Evolutionary conservation across 179 eudicot genomes (phyloP).

Genomic region (Silene noctiflora): DNA sequence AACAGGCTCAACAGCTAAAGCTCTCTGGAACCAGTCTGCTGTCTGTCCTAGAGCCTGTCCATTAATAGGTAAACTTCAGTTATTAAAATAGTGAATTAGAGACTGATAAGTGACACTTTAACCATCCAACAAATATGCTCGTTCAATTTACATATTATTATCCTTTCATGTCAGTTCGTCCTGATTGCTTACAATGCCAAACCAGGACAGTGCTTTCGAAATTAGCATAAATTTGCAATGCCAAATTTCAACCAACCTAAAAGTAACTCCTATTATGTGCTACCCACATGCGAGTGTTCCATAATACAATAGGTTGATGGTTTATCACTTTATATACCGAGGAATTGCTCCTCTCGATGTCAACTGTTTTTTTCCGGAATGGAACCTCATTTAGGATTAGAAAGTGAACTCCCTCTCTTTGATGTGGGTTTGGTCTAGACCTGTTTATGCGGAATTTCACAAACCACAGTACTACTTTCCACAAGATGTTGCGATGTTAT

Average conservation of each 20-base stretch:
- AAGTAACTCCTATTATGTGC: background rate
- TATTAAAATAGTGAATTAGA: background rate
- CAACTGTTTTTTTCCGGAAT: background rate
- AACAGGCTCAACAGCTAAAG: constrained; percentile 91
- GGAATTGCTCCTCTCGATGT: background rate
- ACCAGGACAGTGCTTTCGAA: background rate
- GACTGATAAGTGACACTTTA: background rate
- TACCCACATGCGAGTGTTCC: background rate
- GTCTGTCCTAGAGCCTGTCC: constrained; percentile 90
- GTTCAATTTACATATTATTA: background rate
- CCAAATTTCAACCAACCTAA: background rate
- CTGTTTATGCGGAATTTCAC: background rate
- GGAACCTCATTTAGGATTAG: background rate
- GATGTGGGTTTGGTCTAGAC: background rate
- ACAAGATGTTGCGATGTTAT: background rate
- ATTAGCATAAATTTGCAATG: background rate
- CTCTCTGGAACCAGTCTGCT: constrained; percentile 87
- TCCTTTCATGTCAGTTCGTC: background rate
- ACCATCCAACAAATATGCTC: background rate
- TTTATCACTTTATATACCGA: constrained; percentile 6
- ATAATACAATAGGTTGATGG: background rate
- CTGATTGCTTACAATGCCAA: constrained; percentile 1
- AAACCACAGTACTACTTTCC: background rate
- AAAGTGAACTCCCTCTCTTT: background rate
- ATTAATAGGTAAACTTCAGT: constrained; percentile 19